Percentiles rank a stretch among this genome's conserved stretches.
Conservation (phyloP, 2,329 filamentous ascomycete genomes). For the Elsinoe australis region DNA sequence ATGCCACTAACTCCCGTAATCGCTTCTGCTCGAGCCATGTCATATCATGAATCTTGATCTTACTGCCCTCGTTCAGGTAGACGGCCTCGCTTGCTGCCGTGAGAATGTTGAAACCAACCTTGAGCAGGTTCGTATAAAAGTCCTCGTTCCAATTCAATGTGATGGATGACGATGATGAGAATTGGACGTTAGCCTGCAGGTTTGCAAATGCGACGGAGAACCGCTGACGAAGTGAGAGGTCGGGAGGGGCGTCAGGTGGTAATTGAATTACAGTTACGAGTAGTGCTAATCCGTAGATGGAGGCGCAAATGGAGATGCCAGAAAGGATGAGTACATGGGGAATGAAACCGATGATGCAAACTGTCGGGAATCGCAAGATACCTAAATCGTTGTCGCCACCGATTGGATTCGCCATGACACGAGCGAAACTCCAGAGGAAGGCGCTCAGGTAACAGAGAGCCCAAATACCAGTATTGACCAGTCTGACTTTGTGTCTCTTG, state of each 20-base stretch:
- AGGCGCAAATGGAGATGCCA: slow-evolving; percentile 67
- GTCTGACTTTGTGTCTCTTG: slow-evolving; percentile 68
- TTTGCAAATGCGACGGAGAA: slow-evolving; percentile 70
- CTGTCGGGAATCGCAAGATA: slow-evolving; percentile 79
- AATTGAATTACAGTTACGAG: slow-evolving; percentile 64
- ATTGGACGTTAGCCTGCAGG: slow-evolving; percentile 82
- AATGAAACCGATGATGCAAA: slow-evolving; percentile 90
- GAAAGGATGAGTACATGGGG: slow-evolving; percentile 81
- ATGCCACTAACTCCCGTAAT: slow-evolving; percentile 57
- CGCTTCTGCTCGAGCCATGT: slow-evolving; percentile 93
- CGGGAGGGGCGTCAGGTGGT: slow-evolving; percentile 43
- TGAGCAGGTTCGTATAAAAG: slow-evolving; percentile 84
- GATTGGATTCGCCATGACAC: slow-evolving; percentile 39
- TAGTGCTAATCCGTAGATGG: slow-evolving; percentile 72
- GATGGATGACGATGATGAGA: slow-evolving; percentile 58
- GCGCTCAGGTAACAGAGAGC: slow-evolving; percentile 81
- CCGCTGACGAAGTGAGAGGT: slow-evolving; percentile 49
- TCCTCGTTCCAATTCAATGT: slow-evolving; percentile 82
- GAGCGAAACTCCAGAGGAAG: slow-evolving; percentile 66
- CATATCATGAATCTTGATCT: slow-evolving; percentile 62
- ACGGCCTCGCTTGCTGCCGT: slow-evolving; percentile 94
- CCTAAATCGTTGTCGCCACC: slow-evolving; percentile 54
- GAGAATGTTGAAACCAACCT: slow-evolving; percentile 78
- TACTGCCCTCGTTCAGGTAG: slow-evolving; percentile 82
- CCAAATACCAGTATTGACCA: slow-evolving; percentile 84